These are phyloP conservation scores for Hydnomerulius pinastri DNA, from an alignment of 768 basidiomycete genomes.

Conservation along the genomic window DNA sequence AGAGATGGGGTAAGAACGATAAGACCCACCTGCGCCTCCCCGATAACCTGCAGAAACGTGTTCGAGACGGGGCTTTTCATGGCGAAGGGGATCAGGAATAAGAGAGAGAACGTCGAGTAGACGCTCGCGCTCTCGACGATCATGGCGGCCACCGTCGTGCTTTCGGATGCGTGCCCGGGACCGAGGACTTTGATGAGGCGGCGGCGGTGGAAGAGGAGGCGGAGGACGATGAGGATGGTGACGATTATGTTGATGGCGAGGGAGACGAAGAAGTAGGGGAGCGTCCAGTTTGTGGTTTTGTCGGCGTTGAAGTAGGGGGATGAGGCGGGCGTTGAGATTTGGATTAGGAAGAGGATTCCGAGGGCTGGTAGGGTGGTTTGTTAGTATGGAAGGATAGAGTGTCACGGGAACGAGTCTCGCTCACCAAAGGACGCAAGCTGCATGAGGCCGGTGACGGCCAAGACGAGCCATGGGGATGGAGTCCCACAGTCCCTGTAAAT, in stretches of 20 bases:
- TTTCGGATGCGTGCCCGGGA: constrained; percentile 22
- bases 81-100: constrained; percentile 31
- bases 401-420: not conserved
- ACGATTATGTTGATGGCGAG: constrained; percentile 27
- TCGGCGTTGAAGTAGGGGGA: constrained; percentile 24
- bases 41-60: constrained; percentile 35
- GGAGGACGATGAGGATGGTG: constrained; percentile 25
- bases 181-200: constrained; percentile 19
- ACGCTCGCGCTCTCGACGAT: constrained; percentile 30
- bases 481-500: constrained; percentile 24
- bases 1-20: not conserved
- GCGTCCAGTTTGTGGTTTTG: constrained; percentile 23
- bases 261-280: constrained; percentile 29
- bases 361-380: constrained; percentile 12
- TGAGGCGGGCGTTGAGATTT: constrained; percentile 27
- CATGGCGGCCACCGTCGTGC: constrained; percentile 28
- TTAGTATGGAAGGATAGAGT: not conserved
- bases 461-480: constrained; percentile 13
- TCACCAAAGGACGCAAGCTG: constrained; percentile 28
- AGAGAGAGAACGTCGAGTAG: constrained; percentile 27
- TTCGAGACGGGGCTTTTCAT: constrained; percentile 26
- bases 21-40: constrained; percentile 33
- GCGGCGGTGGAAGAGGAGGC: constrained; percentile 28
- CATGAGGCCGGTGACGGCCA: constrained; percentile 22
- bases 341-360: constrained; percentile 25